phyloP scores from a whole-genome alignment of 192 early-diverging fungal species.

The Podila epigama region DNA sequence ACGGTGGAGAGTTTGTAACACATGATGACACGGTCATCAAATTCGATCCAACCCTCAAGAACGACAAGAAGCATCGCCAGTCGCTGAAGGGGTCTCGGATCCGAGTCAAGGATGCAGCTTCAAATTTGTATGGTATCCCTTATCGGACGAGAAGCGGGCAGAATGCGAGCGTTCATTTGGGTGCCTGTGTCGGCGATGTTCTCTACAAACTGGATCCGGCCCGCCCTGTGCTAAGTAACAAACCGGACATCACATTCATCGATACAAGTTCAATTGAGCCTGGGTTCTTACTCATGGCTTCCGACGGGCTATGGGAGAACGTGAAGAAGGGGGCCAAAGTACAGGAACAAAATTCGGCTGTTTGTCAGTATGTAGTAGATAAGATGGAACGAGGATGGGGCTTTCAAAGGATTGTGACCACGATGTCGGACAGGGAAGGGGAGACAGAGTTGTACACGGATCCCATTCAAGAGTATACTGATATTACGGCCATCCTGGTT shows the following conservation, averaged over 20 bases:
- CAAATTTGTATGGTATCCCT: conserved; percentile 47
- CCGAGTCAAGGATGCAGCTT: conserved; percentile 49
- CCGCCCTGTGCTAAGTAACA: conserved; percentile 54
- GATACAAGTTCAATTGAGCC: conserved; percentile 32
- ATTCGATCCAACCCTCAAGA: conserved; percentile 54
- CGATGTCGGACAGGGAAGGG: conserved; percentile 59
- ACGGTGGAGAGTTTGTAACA: conserved; percentile 67
- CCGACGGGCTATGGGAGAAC: conserved; percentile 65
- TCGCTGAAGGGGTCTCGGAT: conserved; percentile 63
- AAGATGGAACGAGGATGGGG: conserved; percentile 61
- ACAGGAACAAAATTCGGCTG: conserved; percentile 57
- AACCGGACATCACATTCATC: conserved; percentile 63
- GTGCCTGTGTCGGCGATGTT: conserved; percentile 63
- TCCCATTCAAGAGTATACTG: conserved; percentile 63
- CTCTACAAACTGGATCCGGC: conserved; percentile 61
- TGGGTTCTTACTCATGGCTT: conserved; percentile 63
- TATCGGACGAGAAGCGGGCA: conserved; percentile 42
- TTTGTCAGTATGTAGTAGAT: conserved; percentile 56
- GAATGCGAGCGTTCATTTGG: conserved; percentile 58
- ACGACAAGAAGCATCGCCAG: conserved; percentile 58
- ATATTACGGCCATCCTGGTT: conserved; percentile 62
- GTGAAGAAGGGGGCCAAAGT: conserved; percentile 53
- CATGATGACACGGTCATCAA: conserved; percentile 61
- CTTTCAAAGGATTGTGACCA: conserved; percentile 51
- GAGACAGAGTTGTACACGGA: conserved; percentile 55